A percentile compares a stretch with the other conserved stretches of the same genome.
Evolutionary conservation across 2,329 filamentous ascomycete genomes (phyloP).

Genomic region (Ampelomyces quisqualis): DNA sequence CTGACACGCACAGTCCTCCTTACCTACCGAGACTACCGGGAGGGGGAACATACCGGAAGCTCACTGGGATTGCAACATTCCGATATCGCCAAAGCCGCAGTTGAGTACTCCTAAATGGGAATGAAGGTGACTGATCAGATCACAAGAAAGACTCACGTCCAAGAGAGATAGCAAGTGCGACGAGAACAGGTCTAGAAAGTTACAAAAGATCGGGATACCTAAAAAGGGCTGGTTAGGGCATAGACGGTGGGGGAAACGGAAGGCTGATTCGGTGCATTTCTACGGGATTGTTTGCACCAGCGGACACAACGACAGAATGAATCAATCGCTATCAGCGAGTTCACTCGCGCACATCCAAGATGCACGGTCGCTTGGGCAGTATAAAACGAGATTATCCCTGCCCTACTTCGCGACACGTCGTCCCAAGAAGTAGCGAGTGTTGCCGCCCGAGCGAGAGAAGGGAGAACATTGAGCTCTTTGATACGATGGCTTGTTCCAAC

Average conservation of each 20-base stretch:
- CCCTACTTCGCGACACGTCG: slow-evolving; percentile 15
- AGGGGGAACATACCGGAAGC: background rate
- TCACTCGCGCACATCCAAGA: slow-evolving; percentile 25
- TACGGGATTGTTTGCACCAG: slow-evolving; percentile 46
- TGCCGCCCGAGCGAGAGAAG: no score
- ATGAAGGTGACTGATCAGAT: slow-evolving; percentile 48
- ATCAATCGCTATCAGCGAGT: slow-evolving; percentile 19
- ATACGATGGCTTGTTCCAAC: no score
- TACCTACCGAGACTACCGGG: slow-evolving; percentile 44
- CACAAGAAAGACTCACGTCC: slow-evolving; percentile 39
- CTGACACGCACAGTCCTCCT: slow-evolving; percentile 51
- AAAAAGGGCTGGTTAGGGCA: slow-evolving; percentile 42
- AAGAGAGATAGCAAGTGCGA: slow-evolving; percentile 47
- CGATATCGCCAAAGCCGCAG: slow-evolving; percentile 42
- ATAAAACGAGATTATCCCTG: slow-evolving; percentile 29
- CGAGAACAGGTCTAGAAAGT: slow-evolving; percentile 34
- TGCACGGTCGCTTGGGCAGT: slow-evolving; percentile 24
- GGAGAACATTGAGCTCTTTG: no score
- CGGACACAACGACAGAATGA: slow-evolving; percentile 26
- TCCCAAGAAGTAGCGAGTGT: no score
- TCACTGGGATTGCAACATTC: slow-evolving; percentile 3
- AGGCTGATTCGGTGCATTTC: slow-evolving; percentile 53
- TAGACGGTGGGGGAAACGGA: slow-evolving; percentile 49
- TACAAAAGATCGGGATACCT: slow-evolving; percentile 37
- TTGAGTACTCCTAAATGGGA: slow-evolving; percentile 49